phyloP scores from a whole-genome alignment of 2,329 filamentous ascomycete genomes.

The Furcasterigmium sp. region DNA sequence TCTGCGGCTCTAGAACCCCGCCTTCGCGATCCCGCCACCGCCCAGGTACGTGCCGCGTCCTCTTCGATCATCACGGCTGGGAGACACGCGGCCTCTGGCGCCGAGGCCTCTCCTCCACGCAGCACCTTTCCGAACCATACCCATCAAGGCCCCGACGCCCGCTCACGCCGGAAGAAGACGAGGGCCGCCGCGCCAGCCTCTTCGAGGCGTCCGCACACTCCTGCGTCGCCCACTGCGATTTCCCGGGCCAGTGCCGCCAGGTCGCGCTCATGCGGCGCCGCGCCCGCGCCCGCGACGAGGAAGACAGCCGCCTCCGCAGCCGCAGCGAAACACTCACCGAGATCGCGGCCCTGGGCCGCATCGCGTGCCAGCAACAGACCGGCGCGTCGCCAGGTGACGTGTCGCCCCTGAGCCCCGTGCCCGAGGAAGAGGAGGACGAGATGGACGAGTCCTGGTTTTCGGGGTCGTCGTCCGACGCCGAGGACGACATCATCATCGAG shows the following conservation, averaged over 20 bases:
- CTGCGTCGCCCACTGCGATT: conserved; percentile 5
- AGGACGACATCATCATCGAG: not conserved
- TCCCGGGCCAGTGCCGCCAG: conserved; percentile 4
- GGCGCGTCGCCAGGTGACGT: not conserved
- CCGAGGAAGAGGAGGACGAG: not conserved
- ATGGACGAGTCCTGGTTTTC: not conserved
- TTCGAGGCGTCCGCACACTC: not conserved
- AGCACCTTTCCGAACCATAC: too few relatives aligned
- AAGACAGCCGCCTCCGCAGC: not conserved
- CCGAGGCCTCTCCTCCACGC: conserved; percentile 8
- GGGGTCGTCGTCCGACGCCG: not conserved
- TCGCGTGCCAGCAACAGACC: not conserved
- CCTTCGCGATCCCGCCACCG: conserved; percentile 3
- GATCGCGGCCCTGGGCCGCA: not conserved
- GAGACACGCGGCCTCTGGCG: conserved; percentile 20
- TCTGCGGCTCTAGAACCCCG: conserved; percentile 20
- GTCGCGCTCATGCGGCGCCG: not conserved
- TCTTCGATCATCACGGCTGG: conserved; percentile 29
- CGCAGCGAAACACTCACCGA: too few relatives aligned
- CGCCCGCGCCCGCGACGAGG: not conserved
- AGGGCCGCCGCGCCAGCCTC: not conserved
- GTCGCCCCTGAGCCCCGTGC: not conserved
- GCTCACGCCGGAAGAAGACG: not conserved
- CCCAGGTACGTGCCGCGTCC: conserved; percentile 14
- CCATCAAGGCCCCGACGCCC: too few relatives aligned